Conservation (phyloP, 176 grass and related monocot species). For the Zoysia japonica region DNA sequence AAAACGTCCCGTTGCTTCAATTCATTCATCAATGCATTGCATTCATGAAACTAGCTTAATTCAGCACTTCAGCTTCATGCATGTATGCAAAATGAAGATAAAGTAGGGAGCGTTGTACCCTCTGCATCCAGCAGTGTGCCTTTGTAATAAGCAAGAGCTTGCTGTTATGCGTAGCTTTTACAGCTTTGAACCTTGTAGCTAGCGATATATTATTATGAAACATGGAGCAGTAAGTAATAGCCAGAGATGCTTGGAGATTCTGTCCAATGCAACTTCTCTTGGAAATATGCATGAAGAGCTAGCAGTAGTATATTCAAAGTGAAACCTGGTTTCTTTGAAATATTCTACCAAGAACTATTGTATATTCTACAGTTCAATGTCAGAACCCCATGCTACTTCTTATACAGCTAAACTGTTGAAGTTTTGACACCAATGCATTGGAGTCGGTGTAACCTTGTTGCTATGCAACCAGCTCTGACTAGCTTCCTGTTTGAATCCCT, state of each 20-base stretch:
- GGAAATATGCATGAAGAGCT: slow-evolving; percentile 20
- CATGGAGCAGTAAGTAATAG: slow-evolving; percentile 8
- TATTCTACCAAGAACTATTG: neutral
- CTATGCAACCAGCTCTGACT: slow-evolving; percentile 27
- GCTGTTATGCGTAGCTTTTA: neutral
- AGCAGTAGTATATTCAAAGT: neutral
- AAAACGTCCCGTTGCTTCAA: neutral
- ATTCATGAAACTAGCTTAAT: neutral
- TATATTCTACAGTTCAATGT: slow-evolving; percentile 9
- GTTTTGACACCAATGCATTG: slow-evolving; percentile 38
- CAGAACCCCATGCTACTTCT: neutral
- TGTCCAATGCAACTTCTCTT: neutral
- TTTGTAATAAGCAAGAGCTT: neutral
- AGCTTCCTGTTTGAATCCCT: slow-evolving; percentile 39
- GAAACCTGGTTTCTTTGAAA: slow-evolving; percentile 18
- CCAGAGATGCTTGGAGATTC: neutral
- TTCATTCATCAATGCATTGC: neutral
- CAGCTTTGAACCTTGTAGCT: neutral
- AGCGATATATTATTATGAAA: neutral
- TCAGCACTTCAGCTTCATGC: neutral
- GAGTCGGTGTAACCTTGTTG: slow-evolving; percentile 43
- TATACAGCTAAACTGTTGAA: slow-evolving; percentile 28
- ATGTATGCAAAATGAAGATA: neutral
- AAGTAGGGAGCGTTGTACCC: neutral
- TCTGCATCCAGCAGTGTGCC: neutral